phyloP scores from a whole-genome alignment of 1,139 yeast genomes.

The Zygosaccharomyces sapae region DNA sequence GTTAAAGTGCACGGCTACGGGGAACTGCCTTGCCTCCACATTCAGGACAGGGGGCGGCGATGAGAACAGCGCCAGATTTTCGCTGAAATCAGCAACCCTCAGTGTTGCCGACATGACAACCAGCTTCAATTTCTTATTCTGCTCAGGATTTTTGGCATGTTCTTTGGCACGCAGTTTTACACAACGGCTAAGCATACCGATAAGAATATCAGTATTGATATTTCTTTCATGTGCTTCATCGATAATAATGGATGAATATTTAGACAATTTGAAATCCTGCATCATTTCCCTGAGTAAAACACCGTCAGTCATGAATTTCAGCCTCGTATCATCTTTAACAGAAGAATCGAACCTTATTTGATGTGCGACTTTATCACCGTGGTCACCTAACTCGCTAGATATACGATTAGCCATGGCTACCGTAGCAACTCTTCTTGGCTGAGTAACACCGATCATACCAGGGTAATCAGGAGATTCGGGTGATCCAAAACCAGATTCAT shows the following conservation, averaged over 20 bases:
- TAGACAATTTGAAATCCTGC: conserved; percentile 71
- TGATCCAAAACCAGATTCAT: conserved; percentile 83
- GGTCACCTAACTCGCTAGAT: conserved; percentile 74
- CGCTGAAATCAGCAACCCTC: conserved; percentile 88
- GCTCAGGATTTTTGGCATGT: conserved; percentile 45
- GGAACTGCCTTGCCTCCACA: conserved; percentile 93
- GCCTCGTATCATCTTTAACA: conserved; percentile 62
- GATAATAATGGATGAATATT: conserved; percentile 80
- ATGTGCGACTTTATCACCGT: conserved; percentile 73
- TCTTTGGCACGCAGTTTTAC: conserved; percentile 65
- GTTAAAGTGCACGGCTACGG: conserved; percentile 89
- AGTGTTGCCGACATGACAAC: conserved; percentile 94
- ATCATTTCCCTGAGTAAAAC: conserved; percentile 89
- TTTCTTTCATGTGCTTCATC: conserved; percentile 99
- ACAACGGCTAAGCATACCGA: conserved; percentile 92
- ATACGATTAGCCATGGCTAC: conserved; percentile 96
- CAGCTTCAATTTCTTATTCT: conserved; percentile 58
- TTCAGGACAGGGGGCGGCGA: conserved; percentile 82
- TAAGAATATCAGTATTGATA: conserved; percentile 88
- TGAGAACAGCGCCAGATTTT: conserved; percentile 66
- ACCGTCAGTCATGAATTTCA: conserved; percentile 99
- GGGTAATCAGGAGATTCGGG: conserved; percentile 58
- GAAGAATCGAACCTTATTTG: conserved; percentile 89
- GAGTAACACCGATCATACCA: conserved; percentile 94
- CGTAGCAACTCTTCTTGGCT: conserved; percentile 98